A percentile compares a stretch with the other conserved stretches of the same genome.
These are phyloP conservation scores for Botrytis fabae DNA, from an alignment of 2,329 filamentous ascomycete species.

Conservation along the genomic window DNA sequence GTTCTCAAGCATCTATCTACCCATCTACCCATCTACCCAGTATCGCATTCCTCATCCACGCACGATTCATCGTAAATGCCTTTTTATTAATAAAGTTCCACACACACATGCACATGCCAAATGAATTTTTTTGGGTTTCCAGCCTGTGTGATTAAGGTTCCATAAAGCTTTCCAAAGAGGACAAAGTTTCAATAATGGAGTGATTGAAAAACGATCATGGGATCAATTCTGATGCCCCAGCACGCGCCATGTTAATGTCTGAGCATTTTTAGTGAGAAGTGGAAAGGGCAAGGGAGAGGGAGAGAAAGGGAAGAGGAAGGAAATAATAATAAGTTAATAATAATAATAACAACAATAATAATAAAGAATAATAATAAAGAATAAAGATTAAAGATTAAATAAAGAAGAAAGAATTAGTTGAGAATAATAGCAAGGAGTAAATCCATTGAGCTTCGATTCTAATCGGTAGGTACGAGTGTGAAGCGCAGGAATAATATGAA, in stretches of 20 bases:
- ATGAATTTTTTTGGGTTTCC: neutral
- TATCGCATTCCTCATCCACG: neutral
- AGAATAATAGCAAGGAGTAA: neutral
- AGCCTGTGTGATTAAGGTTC: neutral
- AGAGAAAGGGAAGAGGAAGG: neutral
- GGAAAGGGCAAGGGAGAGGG: neutral
- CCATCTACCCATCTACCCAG: too few species aligned
- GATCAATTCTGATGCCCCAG: conserved; percentile 18
- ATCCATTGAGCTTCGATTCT: neutral
- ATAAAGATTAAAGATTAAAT: too few species aligned
- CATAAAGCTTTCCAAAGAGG: neutral
- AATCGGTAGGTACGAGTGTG: neutral
- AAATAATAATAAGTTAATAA: neutral
- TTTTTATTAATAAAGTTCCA: neutral
- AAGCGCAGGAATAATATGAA: neutral
- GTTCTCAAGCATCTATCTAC: neutral
- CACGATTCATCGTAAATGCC: neutral
- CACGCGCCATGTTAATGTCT: conserved; percentile 17
- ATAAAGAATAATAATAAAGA: neutral
- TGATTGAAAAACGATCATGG: conserved; percentile 21
- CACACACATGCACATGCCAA: neutral
- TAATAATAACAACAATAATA: neutral
- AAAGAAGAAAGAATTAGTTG: neutral
- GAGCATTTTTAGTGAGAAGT: neutral
- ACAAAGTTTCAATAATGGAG: conserved; percentile 3